phyloP scores from a whole-genome alignment of 352 stramenopile species.

The Globisporangium megalacanthum region DNA sequence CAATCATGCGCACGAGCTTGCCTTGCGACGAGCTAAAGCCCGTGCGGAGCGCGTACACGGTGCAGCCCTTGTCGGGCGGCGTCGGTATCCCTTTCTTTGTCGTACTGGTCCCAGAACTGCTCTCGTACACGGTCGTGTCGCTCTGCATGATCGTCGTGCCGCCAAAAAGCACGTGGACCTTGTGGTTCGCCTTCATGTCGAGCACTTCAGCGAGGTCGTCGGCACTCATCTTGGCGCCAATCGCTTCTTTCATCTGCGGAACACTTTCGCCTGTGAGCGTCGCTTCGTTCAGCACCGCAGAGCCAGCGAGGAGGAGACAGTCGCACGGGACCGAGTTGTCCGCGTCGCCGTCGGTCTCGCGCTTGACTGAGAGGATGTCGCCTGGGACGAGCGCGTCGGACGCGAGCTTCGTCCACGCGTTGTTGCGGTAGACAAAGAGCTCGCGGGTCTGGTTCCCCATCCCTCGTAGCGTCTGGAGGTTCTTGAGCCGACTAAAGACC shows the following conservation, averaged over 20 bases:
- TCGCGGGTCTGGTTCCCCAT: constrained; percentile 89
- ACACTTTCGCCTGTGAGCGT: constrained; percentile 98
- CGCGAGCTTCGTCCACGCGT: constrained; percentile 76
- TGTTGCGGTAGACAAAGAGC: constrained; percentile 89
- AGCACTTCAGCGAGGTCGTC: constrained; percentile 67
- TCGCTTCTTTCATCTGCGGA: constrained; percentile 96
- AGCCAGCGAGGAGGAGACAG: constrained; percentile 92
- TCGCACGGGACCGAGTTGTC: constrained; percentile 93
- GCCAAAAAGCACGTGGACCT: constrained; percentile 91
- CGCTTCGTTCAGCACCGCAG: constrained; percentile 97
- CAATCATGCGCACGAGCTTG: constrained; percentile 97
- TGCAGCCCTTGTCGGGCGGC: constrained; percentile 88
- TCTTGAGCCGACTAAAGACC: constrained; percentile 93
- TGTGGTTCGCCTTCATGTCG: constrained; percentile 85
- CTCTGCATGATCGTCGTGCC: constrained; percentile 91
- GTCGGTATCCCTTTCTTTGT: constrained; percentile 44
- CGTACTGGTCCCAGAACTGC: background rate
- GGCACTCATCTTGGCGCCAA: constrained; percentile 67
- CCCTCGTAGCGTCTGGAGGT: constrained; percentile 91
- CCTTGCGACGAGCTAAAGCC: constrained; percentile 98
- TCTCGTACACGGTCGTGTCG: constrained; percentile 32
- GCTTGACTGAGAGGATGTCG: constrained; percentile 92
- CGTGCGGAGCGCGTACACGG: constrained; percentile 94
- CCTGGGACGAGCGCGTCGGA: constrained; percentile 90
- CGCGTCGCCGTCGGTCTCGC: constrained; percentile 71